Conservation (phyloP, 768 basidiomycete species). For the Tremella yokohamensis region DNA sequence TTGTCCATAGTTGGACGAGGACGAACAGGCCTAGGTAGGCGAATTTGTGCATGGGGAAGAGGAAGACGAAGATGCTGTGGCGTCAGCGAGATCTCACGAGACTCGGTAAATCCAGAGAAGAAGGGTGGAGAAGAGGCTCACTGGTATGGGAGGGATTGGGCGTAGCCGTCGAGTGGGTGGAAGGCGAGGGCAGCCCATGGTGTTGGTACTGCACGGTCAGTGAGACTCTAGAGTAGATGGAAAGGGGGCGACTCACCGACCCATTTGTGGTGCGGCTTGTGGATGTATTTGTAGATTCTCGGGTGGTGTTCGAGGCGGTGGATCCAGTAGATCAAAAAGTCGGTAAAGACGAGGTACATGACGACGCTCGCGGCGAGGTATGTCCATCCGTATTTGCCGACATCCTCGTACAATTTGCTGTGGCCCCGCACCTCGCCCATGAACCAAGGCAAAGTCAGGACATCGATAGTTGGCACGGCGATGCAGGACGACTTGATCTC, state of each 20-base stretch:
- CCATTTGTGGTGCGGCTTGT: constrained; percentile 99
- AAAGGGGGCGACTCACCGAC: constrained; percentile 61
- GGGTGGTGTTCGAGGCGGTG: constrained; percentile 87
- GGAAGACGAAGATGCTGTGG: constrained; percentile 65
- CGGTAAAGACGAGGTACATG: constrained; percentile 75
- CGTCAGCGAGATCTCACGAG: no score
- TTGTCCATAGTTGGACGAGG: constrained; percentile 88
- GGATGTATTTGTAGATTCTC: constrained; percentile 77
- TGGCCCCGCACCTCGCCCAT: constrained; percentile 83
- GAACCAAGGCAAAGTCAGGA: constrained; percentile 91
- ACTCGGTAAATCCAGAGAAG: no score
- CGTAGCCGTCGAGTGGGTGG: constrained; percentile 90
- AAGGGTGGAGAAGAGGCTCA: constrained; percentile 17
- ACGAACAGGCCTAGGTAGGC: constrained; percentile 83
- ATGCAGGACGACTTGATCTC: constrained; percentile 74
- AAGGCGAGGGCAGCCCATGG: constrained; percentile 97
- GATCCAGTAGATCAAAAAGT: constrained; percentile 94
- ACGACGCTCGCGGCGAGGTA: constrained; percentile 31
- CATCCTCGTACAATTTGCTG: constrained; percentile 69
- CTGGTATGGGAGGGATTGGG: constrained; percentile 93
- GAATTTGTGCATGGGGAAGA: constrained; percentile 84
- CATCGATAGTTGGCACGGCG: constrained; percentile 76
- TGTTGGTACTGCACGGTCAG: constrained; percentile 68
- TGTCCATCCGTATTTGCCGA: constrained; percentile 67
- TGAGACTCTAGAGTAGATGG: neutral